These are phyloP conservation scores for Hypomyces rosellus DNA, from an alignment of 2,329 filamentous ascomycete genomes.

Conservation along the genomic window DNA sequence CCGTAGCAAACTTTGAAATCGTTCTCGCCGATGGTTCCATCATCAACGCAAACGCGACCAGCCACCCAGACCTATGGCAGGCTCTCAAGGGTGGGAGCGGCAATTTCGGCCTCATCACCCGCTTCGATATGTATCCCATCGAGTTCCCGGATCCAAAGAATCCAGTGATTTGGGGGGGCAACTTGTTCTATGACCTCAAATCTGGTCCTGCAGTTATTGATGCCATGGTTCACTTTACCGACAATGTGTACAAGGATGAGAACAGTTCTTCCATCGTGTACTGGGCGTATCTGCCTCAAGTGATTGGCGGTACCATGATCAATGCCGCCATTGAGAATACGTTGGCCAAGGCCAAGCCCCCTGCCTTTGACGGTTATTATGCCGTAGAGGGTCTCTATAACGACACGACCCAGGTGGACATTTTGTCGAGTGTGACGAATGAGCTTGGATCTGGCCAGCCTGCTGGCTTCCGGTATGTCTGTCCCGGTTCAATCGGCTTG, in stretches of 20 bases:
- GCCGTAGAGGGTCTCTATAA: conserved; percentile 15
- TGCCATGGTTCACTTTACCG: conserved; percentile 27
- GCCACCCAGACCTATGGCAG: conserved; percentile 37
- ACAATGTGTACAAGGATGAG: conserved; percentile 25
- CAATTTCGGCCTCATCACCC: conserved; percentile 35
- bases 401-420: conserved; percentile 23
- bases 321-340: conserved; percentile 26
- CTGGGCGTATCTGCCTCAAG: conserved; percentile 26
- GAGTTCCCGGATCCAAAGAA: conserved; percentile 20
- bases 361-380: conserved; percentile 26
- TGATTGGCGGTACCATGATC: conserved; percentile 24
- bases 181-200: conserved; percentile 20
- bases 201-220: conserved; percentile 16
- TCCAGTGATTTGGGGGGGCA: conserved; percentile 27
- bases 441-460: conserved; percentile 26
- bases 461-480: conserved; percentile 20
- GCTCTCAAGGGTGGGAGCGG: conserved; percentile 35
- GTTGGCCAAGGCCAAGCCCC: conserved; percentile 18
- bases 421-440: conserved; percentile 23
- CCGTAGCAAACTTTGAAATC: conserved; percentile 37
- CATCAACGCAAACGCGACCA: conserved; percentile 30
- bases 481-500: neutral
- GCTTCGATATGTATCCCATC: conserved; percentile 25
- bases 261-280: conserved; percentile 27
- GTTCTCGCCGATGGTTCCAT: conserved; percentile 41